These are phyloP conservation scores for Sisymbrium irio DNA, from an alignment of 345 rosid genomes.

Conservation along the genomic window DNA sequence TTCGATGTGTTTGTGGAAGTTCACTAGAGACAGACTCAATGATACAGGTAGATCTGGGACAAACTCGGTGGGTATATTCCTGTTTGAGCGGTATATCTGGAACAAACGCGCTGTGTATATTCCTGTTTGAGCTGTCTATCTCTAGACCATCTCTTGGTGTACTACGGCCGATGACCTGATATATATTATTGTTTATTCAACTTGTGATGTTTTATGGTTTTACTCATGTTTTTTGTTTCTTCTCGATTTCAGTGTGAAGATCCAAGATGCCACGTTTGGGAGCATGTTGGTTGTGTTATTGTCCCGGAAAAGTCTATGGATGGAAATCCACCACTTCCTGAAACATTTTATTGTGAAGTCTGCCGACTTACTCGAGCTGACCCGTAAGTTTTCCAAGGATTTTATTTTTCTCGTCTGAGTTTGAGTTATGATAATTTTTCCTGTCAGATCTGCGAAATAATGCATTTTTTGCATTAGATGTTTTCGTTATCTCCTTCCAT, in stretches of 20 bases:
- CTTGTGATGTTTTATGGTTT: background rate
- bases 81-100: slow-evolving; percentile 38
- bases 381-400: slow-evolving; percentile 64
- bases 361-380: slow-evolving; percentile 93
- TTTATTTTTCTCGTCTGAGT: background rate
- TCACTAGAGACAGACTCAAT: slow-evolving; percentile 65
- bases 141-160: background rate
- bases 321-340: slow-evolving; percentile 61
- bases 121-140: slow-evolving; percentile 8
- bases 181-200: background rate
- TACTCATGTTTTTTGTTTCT: background rate
- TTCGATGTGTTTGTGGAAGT: slow-evolving; percentile 93
- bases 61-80: background rate
- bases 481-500: background rate
- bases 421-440: background rate
- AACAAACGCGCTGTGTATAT: background rate
- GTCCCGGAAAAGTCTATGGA: slow-evolving; percentile 76
- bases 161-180: background rate
- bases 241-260: slow-evolving; percentile 69
- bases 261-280: slow-evolving; percentile 71
- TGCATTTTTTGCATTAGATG: background rate
- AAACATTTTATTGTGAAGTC: slow-evolving; percentile 75
- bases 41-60: slow-evolving; percentile 50
- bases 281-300: slow-evolving; percentile 76
- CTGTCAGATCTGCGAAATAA: background rate